Percentiles rank a stretch among this genome's conserved stretches.
phyloP scores from a whole-genome alignment of 257 asterid genomes.

The Salvia miltiorrhiza region DNA sequence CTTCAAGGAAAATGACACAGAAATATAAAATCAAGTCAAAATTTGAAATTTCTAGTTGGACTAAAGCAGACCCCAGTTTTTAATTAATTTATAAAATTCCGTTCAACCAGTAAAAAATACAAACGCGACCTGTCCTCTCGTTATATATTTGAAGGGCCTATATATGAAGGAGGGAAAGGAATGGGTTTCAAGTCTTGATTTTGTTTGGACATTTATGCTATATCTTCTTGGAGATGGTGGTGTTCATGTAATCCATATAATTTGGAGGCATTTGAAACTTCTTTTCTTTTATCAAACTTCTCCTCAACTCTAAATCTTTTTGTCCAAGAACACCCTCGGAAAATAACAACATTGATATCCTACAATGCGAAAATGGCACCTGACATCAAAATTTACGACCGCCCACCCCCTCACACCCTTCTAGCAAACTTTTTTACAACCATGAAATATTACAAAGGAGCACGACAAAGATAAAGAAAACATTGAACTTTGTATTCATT shows the following conservation, averaged over 20 bases:
- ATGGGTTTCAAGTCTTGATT: neutral
- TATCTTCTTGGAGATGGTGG: neutral
- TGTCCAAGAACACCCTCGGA: neutral
- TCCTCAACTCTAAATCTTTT: too few species aligned
- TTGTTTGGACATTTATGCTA: neutral
- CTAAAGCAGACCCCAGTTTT: too few species aligned
- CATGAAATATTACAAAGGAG: neutral
- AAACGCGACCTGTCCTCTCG: neutral
- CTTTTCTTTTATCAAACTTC: neutral
- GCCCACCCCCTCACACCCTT: neutral
- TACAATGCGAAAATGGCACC: neutral
- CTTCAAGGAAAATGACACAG: conserved; percentile 35
- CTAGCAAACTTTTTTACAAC: neutral
- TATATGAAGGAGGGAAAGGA: neutral
- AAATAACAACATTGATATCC: neutral
- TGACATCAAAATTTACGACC: neutral
- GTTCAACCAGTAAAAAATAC: neutral
- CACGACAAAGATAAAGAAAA: neutral
- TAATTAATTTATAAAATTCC: neutral
- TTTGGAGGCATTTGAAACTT: neutral
- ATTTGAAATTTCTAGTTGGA: neutral
- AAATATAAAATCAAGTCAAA: neutral
- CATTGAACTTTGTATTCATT: neutral
- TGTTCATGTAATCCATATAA: neutral
- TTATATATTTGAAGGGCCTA: neutral